Evolutionary conservation across 495 filamentous ascomycete genomes (phyloP).

Genomic region (Talaromyces nanjingensis): DNA sequence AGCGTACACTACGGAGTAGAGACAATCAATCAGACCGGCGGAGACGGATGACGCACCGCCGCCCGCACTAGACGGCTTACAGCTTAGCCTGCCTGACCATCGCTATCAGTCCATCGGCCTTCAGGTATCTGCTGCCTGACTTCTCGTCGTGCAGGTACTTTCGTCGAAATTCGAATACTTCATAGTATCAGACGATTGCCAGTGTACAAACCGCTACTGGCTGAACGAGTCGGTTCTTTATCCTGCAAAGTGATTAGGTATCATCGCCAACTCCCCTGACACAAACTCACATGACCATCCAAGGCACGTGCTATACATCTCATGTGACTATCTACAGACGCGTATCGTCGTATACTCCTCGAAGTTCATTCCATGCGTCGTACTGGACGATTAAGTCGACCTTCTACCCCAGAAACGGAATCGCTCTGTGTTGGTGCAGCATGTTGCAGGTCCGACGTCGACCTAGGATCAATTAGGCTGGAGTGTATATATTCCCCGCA

Average conservation of each 20-base stretch:
- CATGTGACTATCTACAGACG: background rate
- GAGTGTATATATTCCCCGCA: too few relatives aligned
- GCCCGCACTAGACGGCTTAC: background rate
- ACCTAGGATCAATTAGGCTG: background rate
- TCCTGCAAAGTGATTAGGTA: background rate
- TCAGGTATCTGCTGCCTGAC: slow-evolving; percentile 1
- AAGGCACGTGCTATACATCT: background rate
- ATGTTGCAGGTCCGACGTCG: background rate
- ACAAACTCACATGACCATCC: background rate
- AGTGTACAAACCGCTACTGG: background rate
- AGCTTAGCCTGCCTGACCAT: background rate
- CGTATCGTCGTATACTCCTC: background rate
- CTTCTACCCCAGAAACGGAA: background rate
- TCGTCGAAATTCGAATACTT: background rate
- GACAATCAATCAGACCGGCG: background rate
- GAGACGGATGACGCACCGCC: background rate
- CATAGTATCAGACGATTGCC: background rate
- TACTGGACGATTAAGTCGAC: background rate
- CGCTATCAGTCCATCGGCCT: background rate
- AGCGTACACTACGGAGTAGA: background rate
- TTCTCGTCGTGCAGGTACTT: background rate
- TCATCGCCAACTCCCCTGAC: background rate
- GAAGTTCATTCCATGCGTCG: background rate
- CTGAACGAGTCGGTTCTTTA: background rate
- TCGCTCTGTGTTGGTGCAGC: background rate